Base-by-base conservation (phyloP, 805 yeast genomes). In the Starmerella bacillaris region DNA sequence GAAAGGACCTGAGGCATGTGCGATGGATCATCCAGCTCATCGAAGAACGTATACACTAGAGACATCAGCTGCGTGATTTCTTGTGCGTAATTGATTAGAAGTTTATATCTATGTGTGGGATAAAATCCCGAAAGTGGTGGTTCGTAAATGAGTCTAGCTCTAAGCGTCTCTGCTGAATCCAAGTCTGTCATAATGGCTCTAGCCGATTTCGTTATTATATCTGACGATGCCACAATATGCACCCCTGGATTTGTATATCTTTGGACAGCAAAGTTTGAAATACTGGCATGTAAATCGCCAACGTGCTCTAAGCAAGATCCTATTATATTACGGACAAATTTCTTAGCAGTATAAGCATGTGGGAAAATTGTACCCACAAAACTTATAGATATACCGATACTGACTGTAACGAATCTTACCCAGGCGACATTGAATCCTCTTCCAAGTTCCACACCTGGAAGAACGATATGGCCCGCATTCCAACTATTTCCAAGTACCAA, bases 401-500 rank as follows among this genome's bases (percentile, higher is more conserved):
- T 28, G 5, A 54, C 59, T 4, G 54, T 48, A 3, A 50, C 51
- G 24, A 53, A 51, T 11, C 59, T 46, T n/a, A 53, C 40, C 56
- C 57, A 55, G 1, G 59, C 58, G 14, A 50, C 50, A 0, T 41
- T 37, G 36, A 42, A 54, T 3, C 61, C 61, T 4, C 39, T 36
- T 2, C 48, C 52, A 5, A 51, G 41, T 9, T 27, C 41, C 11
- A 40, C 40, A 1, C 46, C 43, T 0, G 40, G 33, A 2, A 49
- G 43, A 9, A 38, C 22, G 3, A 31, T 17, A 15, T 48, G 51
- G 4, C 42, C 44, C 5, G 44, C 41, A 17, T 42, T 44, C 54
- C 58, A 57, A 28, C 58, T 52, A 24, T 50, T 44, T 4, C 58
- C 59, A 4, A 49, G 34, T 5, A 54, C 55, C 8, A 57, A 37